Evolutionary conservation across 2,329 filamentous ascomycete species (phyloP), one percentile per base, ranked within the genome.

Genomic region (Coccinonectria pachysandricola): DNA sequence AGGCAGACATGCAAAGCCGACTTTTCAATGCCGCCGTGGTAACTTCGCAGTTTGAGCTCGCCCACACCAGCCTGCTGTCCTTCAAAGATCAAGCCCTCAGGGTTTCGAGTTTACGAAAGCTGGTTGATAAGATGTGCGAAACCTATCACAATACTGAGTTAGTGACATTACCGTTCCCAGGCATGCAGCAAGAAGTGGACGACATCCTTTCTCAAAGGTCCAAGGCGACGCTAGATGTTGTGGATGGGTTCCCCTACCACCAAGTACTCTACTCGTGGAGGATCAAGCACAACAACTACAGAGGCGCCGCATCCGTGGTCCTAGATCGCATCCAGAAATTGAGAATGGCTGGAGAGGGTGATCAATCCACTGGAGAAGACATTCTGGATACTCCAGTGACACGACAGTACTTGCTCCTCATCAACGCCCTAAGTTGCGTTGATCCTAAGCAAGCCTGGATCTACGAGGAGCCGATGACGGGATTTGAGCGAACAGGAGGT

Each of bases 191-290:
- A 28, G 71, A 79, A 13, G 79, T 95, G 11, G 88, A 98, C 48
- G 72, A 75, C 5, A 76, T 85, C 19, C 70, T 98, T 8, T 62
- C 72, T 6, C 71, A 76, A 18, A 73, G 83, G 43, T 85, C 82
- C 49, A 72, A 72, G 37, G 70, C 72, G 30, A 74, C 78, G 18
- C 62, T 73, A 21, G 79, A 84, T 30, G 69, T 84, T 19, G 64
- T 61, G 30, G 62, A 58, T 19, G 73, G 71, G 7, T 81, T 84
- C n/a, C 81, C 84, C 4, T 93, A 87, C 49, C 83, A 91, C 49
- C 82, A 88, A 45, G 79, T 95, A 30, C 71, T 96, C 24, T 94
- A 95, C 52, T 78, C 87, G 3, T 95, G 88, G 74, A 76, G 91
- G 26, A 79, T 94, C 39, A 76, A 76, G 36, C 79, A 79, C 40